phyloP scores from a whole-genome alignment of 169 alveolate species.

The Plasmodium chabaudi region DNA sequence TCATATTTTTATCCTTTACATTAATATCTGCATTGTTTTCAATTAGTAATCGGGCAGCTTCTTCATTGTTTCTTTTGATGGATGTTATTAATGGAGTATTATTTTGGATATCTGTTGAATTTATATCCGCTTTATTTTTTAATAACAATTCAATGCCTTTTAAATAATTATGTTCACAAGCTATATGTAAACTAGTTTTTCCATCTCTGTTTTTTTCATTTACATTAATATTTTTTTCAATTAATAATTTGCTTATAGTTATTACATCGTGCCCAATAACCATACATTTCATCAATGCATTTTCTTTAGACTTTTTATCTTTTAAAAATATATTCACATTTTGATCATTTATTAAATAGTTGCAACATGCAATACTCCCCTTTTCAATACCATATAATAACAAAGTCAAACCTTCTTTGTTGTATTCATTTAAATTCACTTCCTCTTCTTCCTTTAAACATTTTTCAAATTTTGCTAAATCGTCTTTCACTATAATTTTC shows the following conservation, averaged over 20 bases:
- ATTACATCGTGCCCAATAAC: conserved; percentile 49
- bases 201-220: conserved; percentile 71
- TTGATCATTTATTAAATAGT: conserved; percentile 37
- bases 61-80: conserved; percentile 69
- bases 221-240: conserved; percentile 44
- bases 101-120: conserved; percentile 32
- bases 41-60: conserved; percentile 56
- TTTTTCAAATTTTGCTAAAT: conserved; percentile 58
- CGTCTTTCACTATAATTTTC: conserved; percentile 66
- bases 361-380: conserved; percentile 54
- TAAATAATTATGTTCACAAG: conserved; percentile 69
- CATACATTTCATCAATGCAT: conserved; percentile 76
- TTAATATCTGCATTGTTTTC: conserved; percentile 71
- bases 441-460: conserved; percentile 8
- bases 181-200: conserved; percentile 73
- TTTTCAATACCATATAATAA: conserved; percentile 60
- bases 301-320: conserved; percentile 66
- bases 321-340: conserved; percentile 61
- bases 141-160: conserved; percentile 72
- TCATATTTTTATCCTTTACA: conserved; percentile 53
- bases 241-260: conserved; percentile 51
- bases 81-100: conserved; percentile 72
- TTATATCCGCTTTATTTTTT: conserved; percentile 70
- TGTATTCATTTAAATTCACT: conserved; percentile 33
- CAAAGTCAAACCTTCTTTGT: conserved; percentile 61